These are phyloP conservation scores for Plasmodium gaboni DNA, from an alignment of 169 alveolate genomes.

Conservation along the genomic window DNA sequence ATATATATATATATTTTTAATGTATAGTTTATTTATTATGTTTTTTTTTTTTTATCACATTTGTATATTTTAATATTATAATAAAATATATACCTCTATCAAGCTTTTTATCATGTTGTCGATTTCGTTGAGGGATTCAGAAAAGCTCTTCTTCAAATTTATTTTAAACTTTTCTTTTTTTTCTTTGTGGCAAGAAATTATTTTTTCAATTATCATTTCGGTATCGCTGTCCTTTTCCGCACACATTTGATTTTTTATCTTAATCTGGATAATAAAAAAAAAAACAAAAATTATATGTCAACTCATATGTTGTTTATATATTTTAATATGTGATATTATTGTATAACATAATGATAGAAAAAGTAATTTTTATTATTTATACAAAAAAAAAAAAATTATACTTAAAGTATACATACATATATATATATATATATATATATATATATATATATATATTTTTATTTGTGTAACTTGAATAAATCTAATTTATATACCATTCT, in stretches of 20 bases:
- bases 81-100: constrained; percentile 28
- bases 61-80: neutral
- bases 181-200: constrained; percentile 63
- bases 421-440: neutral
- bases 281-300: neutral
- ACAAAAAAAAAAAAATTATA: neutral
- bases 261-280: constrained; percentile 5
- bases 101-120: constrained; percentile 39
- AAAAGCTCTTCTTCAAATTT: constrained; percentile 30
- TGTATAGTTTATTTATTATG: too few relatives aligned
- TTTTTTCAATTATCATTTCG: constrained; percentile 60
- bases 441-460: neutral
- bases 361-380: neutral
- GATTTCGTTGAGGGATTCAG: constrained; percentile 53
- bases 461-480: constrained; percentile 12
- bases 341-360: neutral
- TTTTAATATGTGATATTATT: neutral
- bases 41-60: neutral
- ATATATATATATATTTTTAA: too few relatives aligned
- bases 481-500: constrained; percentile 23
- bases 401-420: neutral
- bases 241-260: neutral
- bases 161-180: constrained; percentile 57
- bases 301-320: neutral
- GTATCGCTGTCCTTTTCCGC: constrained; percentile 63